Evolutionary conservation across 140 eudicot genomes (phyloP).

Genomic region (Bidens hawaiensis): DNA sequence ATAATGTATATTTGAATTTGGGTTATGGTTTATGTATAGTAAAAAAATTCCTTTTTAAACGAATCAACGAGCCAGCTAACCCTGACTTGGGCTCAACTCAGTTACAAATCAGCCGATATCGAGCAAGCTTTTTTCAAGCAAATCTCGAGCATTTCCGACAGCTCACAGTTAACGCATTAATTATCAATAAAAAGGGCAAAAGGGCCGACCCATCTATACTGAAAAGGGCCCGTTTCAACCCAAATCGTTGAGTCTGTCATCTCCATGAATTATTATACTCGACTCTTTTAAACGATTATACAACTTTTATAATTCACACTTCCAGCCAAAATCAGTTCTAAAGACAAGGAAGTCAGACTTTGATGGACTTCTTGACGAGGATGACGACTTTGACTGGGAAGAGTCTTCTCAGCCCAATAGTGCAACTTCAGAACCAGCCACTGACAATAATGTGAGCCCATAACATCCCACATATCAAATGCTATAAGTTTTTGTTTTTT

Average conservation of each 20-base stretch:
- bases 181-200: background rate
- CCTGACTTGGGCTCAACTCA: too few relatives aligned
- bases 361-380: slow-evolving; percentile 62
- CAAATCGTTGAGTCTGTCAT: background rate
- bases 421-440: slow-evolving; percentile 36
- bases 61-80: too few relatives aligned
- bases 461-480: background rate
- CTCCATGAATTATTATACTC: background rate
- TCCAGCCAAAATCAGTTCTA: slow-evolving; percentile 81
- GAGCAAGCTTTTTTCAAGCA: too few relatives aligned
- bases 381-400: slow-evolving; percentile 43
- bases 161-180: background rate
- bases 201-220: background rate
- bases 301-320: slow-evolving; percentile 1
- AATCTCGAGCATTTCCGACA: too few relatives aligned
- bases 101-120: too few relatives aligned
- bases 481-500: background rate
- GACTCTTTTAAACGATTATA: background rate
- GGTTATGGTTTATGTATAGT: too few relatives aligned
- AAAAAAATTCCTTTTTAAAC: too few relatives aligned
- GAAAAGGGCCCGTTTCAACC: background rate
- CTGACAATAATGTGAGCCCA: slow-evolving; percentile 42
- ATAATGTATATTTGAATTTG: too few relatives aligned
- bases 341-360: slow-evolving; percentile 64
- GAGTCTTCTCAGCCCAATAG: slow-evolving; percentile 35